phyloP scores from a whole-genome alignment of 1,139 yeast species.

The Pichia sp. region DNA sequence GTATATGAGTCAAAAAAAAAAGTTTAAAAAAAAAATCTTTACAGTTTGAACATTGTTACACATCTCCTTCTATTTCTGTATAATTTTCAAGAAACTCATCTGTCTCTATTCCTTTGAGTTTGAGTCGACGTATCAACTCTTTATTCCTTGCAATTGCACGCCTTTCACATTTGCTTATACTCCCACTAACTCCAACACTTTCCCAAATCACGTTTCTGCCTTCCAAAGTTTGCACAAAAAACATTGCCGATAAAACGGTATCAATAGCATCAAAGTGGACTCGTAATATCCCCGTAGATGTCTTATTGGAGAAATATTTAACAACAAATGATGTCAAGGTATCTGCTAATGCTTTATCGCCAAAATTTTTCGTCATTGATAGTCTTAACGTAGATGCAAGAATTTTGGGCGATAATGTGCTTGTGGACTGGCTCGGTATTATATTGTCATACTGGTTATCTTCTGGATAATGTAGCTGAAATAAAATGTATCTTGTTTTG shows the following conservation, averaged over 20 bases:
- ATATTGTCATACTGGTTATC: slow-evolving; percentile 4
- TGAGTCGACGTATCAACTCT: neutral
- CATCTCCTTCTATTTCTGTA: slow-evolving; percentile 1
- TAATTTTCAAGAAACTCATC: neutral
- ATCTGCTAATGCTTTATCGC: slow-evolving; percentile 71
- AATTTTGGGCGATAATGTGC: slow-evolving; percentile 6
- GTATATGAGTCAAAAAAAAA: no score
- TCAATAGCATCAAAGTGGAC: slow-evolving; percentile 64
- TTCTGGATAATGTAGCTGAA: slow-evolving; percentile 68
- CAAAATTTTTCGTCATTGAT: slow-evolving; percentile 55
- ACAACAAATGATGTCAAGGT: slow-evolving; percentile 41
- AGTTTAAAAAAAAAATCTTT: no score
- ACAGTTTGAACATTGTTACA: neutral
- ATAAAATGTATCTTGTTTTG: slow-evolving; percentile 75
- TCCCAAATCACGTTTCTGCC: slow-evolving; percentile 50
- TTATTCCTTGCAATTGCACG: slow-evolving; percentile 38
- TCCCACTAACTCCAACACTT: slow-evolving; percentile 73
- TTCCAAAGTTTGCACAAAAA: slow-evolving; percentile 51
- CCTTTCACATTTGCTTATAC: slow-evolving; percentile 78
- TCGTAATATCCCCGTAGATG: slow-evolving; percentile 80
- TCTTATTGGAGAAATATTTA: slow-evolving; percentile 74
- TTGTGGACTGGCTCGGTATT: slow-evolving; percentile 5
- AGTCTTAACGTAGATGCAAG: slow-evolving; percentile 28
- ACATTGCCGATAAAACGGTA: slow-evolving; percentile 61
- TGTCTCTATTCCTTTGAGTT: neutral